These are phyloP conservation scores for Plasmodium vivax DNA, from an alignment of 169 alveolate species.

Conservation along the genomic window DNA sequence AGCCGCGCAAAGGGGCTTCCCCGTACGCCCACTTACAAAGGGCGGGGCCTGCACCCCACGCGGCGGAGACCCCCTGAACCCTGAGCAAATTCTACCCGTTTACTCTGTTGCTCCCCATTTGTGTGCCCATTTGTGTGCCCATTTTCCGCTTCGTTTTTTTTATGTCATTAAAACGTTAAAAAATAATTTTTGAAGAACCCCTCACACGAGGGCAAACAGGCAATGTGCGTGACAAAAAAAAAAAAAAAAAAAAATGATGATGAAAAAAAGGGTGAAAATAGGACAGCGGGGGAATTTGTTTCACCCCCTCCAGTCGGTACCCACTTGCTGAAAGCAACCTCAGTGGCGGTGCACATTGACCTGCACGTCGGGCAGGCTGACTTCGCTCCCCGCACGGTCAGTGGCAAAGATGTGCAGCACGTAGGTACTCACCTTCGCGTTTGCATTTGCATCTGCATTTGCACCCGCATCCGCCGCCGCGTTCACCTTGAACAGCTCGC, in stretches of 20 bases:
- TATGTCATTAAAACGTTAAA: not conserved
- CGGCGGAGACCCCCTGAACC: not conserved
- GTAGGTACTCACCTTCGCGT: not conserved
- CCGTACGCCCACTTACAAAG: not conserved
- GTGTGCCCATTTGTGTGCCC: too few relatives aligned
- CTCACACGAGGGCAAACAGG: not conserved
- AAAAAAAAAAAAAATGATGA: too few relatives aligned
- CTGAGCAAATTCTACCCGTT: not conserved
- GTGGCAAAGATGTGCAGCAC: conserved; percentile 25
- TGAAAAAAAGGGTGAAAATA: not conserved
- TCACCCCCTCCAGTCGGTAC: not conserved
- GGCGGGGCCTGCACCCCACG: not conserved
- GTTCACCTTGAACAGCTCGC: not conserved
- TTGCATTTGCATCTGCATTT: not conserved
- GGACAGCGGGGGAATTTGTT: not conserved
- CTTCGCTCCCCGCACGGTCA: conserved; percentile 14
- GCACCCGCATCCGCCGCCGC: too few relatives aligned
- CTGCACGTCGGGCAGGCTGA: conserved; percentile 39
- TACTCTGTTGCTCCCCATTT: too few relatives aligned
- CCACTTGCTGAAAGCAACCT: not conserved
- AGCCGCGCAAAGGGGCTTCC: not conserved
- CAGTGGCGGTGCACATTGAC: conserved; percentile 12
- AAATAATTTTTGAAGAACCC: not conserved
- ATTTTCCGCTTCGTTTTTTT: not conserved
- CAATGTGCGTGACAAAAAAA: not conserved